Conservation (phyloP, 805 yeast species). For the Starmerella powellii region DNA sequence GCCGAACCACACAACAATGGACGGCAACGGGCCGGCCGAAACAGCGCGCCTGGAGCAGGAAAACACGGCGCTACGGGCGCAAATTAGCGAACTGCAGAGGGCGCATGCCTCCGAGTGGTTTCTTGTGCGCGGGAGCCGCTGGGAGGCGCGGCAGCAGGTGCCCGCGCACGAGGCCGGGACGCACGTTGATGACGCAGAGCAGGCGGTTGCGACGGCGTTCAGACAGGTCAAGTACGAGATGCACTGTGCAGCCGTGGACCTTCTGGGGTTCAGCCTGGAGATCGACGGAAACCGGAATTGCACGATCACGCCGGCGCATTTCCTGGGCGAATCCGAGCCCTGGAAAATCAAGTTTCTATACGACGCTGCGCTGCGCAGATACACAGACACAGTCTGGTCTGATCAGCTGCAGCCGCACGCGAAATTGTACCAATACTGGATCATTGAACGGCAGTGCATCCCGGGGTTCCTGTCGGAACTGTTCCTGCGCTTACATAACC, state of each 20-base stretch:
- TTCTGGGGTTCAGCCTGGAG: constrained; percentile 14
- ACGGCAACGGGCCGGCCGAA: too few relatives aligned
- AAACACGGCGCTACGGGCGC: too few relatives aligned
- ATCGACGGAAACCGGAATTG: constrained; percentile 12
- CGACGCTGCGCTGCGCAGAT: constrained; percentile 4
- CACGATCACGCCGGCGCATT: constrained; percentile 3
- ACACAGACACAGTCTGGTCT: constrained; percentile 14
- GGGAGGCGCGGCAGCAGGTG: constrained; percentile 6
- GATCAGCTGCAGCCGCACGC: constrained; percentile 1
- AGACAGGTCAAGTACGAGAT: constrained; percentile 18
- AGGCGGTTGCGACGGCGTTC: constrained; percentile 7
- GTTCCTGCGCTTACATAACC: constrained; percentile 7
- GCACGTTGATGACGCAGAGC: too few relatives aligned
- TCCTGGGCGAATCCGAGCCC: neutral
- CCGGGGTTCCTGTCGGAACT: constrained; percentile 18
- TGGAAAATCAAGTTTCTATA: constrained; percentile 12
- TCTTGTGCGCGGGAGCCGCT: constrained; percentile 7
- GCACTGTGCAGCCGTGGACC: constrained; percentile 16
- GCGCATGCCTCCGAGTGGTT: constrained; percentile 1
- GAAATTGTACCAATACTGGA: constrained; percentile 13
- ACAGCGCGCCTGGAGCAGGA: too few relatives aligned
- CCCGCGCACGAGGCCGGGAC: too few relatives aligned
- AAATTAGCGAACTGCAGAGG: neutral
- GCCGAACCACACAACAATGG: too few relatives aligned
- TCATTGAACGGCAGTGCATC: constrained; percentile 12